Evolutionary conservation across 2,329 filamentous ascomycete genomes (phyloP), one percentile per base, ranked within the genome.

Genomic region (Berkeleyomyces basicola): DNA sequence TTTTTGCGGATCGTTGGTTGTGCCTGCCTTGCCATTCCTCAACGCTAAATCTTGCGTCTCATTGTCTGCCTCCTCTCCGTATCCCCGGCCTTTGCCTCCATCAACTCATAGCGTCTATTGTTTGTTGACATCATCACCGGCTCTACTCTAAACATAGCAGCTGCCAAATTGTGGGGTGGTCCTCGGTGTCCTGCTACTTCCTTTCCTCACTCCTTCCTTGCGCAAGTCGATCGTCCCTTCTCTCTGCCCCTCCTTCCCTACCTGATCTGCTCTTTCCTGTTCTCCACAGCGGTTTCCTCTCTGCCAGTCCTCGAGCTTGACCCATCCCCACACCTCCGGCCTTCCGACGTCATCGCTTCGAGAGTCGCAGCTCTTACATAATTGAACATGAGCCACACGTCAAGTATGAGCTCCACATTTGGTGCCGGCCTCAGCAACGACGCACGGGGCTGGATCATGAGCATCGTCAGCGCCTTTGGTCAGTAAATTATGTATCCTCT

Each of bases 371-470:
- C 33, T 49, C 46, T 23, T 23, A 23, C 46, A 49, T 23, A n/a
- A 23, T 23, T 23, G n/a, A 49, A 49, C 3, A 31, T 14, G 33
- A 14, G 33, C 14, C 33, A 39, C 5, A 23, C 7, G 9, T 14
- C 14, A 39, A 37, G n/a, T 47, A 55, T 62, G 39, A 11, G 9
- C 40, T n/a, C 55, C n/a, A 31, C 43, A 2, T 14, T 36, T 39
- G 33, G 51, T 11, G 40, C 57, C 62, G 67, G 66, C 67, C 70
- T 87, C 67, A 80, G 84, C 71, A 93, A 92, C 76, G 92, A 97
- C 76, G 86, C 86, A 66, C 83, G 90, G 67, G 92, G 93, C 69
- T 97, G 92, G 92, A 86, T 97, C 68, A 89, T 97, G 87, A 85
- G 80, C 70, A 78, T 90, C 67, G 89, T 91, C 73, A 95, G 90